These are phyloP conservation scores for Penicillium silybi DNA, from an alignment of 495 filamentous ascomycete genomes.

Conservation along the genomic window DNA sequence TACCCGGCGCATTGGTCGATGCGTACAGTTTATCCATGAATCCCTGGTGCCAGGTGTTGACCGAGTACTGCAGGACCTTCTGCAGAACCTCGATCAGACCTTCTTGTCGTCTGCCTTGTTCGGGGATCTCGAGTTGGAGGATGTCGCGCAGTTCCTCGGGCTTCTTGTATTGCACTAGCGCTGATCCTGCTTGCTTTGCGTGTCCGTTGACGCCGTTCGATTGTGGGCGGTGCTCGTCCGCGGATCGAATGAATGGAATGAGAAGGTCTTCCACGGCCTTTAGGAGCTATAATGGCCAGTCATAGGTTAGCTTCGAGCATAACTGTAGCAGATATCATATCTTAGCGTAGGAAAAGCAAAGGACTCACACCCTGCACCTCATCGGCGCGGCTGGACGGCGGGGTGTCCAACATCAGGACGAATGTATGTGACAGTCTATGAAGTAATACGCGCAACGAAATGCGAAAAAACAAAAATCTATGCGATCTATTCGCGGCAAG, in stretches of 20 bases:
- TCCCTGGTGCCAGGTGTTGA: conserved; percentile 96
- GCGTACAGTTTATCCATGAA: conserved; percentile 93
- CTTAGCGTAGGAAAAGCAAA: neutral
- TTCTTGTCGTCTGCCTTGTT: conserved; percentile 61
- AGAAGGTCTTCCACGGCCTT: conserved; percentile 69
- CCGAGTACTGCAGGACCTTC: conserved; percentile 71
- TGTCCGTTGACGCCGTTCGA: conserved; percentile 50
- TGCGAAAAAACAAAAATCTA: neutral
- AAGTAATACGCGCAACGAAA: neutral
- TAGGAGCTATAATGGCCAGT: conserved; percentile 53
- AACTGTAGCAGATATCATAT: neutral
- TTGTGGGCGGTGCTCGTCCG: conserved; percentile 58
- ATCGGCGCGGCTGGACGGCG: conserved; percentile 33
- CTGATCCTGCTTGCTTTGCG: conserved; percentile 47
- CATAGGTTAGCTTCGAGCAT: neutral
- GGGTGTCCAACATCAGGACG: conserved; percentile 23
- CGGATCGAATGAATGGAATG: conserved; percentile 71
- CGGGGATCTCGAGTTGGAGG: conserved; percentile 63
- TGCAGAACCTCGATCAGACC: conserved; percentile 64
- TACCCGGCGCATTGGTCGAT: conserved; percentile 77
- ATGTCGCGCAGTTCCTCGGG: conserved; percentile 65
- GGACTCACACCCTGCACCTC: conserved; percentile 44
- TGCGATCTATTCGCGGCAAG: neutral
- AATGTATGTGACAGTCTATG: neutral
- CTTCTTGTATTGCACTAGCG: conserved; percentile 64